Evolutionary conservation across 1,284 basidiomycete genomes (phyloP).

Genomic region (Austropuccinia psidii): DNA sequence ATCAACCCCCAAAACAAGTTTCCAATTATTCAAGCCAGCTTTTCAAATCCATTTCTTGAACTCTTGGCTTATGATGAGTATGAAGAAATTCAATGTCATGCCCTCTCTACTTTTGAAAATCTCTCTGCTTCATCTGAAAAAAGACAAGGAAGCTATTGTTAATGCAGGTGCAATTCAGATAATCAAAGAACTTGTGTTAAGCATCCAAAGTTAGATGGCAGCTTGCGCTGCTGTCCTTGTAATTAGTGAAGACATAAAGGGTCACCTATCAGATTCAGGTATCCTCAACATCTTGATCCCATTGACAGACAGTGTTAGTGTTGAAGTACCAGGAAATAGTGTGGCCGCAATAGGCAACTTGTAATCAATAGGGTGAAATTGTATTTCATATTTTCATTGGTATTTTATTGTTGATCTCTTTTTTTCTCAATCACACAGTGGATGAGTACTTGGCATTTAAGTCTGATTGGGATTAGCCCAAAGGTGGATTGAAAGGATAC

Average conservation of each 20-base stretch:
- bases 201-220: slow-evolving; percentile 48
- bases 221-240: slow-evolving; percentile 45
- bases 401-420: not conserved
- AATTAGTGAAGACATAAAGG: slow-evolving; percentile 75
- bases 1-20: slow-evolving; percentile 81
- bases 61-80: slow-evolving; percentile 48
- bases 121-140: slow-evolving; percentile 47
- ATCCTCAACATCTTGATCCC: slow-evolving; percentile 96
- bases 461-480: slow-evolving; percentile 94
- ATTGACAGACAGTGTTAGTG: slow-evolving; percentile 85
- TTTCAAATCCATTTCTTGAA: slow-evolving; percentile 47
- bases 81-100: slow-evolving; percentile 48
- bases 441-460: slow-evolving; percentile 98
- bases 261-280: slow-evolving; percentile 92
- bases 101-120: slow-evolving; percentile 47
- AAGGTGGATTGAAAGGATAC: slow-evolving; percentile 92
- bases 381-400: no score
- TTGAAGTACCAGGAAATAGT: slow-evolving; percentile 96
- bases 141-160: slow-evolving; percentile 48
- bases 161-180: slow-evolving; percentile 47
- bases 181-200: slow-evolving; percentile 47
- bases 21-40: slow-evolving; percentile 48
- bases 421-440: slow-evolving; percentile 53
- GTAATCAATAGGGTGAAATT: slow-evolving; percentile 82
- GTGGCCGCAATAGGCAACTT: slow-evolving; percentile 95